phyloP scores from a whole-genome alignment of 306 rosid species.

The Prunus mira region DNA sequence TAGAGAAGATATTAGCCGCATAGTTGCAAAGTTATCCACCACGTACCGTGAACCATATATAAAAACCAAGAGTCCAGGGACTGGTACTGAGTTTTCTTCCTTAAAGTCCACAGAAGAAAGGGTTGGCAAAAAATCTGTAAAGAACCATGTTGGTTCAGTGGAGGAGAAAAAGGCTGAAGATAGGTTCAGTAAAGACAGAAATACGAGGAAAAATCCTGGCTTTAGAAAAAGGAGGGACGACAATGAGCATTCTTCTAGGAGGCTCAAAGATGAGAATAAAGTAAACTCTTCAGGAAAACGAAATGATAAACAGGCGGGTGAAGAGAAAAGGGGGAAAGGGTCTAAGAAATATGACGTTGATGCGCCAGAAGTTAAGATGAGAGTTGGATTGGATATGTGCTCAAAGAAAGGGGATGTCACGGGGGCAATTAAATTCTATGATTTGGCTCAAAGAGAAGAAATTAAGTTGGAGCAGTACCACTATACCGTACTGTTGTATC shows the following conservation, averaged over 20 bases:
- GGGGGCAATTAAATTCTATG: constrained; percentile 68
- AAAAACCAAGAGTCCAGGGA: constrained; percentile 25
- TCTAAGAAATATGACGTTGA: constrained; percentile 37
- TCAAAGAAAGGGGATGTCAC: constrained; percentile 76
- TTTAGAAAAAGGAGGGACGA: constrained; percentile 34
- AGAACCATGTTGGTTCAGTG: constrained; percentile 34
- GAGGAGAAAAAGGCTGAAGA: constrained; percentile 26
- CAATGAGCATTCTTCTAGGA: constrained; percentile 25
- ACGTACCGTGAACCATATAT: constrained; percentile 25
- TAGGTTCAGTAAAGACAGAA: constrained; percentile 25
- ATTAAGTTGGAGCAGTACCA: constrained; percentile 60
- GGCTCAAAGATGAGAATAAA: constrained; percentile 10
- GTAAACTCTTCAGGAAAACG: constrained; percentile 24
- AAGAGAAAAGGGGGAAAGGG: constrained; percentile 33
- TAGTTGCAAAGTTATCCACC: constrained; percentile 27
- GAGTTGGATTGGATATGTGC: constrained; percentile 66
- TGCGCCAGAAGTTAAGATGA: constrained; percentile 37
- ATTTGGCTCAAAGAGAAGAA: constrained; percentile 51
- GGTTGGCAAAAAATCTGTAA: constrained; percentile 24
- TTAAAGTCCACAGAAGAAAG: constrained; percentile 24
- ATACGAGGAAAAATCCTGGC: constrained; percentile 25
- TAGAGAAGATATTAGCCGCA: constrained; percentile 16
- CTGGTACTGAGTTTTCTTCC: constrained; percentile 29
- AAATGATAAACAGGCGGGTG: constrained; percentile 20
- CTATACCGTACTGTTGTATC: constrained; percentile 74